Base-by-base conservation (phyloP, 164 flowering plant genomes). In the Sextonia rubra region DNA sequence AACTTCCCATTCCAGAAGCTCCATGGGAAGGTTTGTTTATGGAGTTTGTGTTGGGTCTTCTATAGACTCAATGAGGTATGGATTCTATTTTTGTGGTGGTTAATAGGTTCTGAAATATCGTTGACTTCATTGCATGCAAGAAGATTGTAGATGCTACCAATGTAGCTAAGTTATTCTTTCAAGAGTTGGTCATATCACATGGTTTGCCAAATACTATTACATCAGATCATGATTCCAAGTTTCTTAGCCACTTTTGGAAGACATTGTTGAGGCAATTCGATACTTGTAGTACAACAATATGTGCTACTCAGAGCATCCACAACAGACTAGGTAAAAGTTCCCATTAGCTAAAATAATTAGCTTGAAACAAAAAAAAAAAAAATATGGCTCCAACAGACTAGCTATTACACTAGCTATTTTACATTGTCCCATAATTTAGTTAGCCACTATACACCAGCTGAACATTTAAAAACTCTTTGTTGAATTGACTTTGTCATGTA, bases 11-110 rank as follows among this genome's bases (percentile, higher is more conserved):
- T 18, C 69, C 25, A 11, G 29, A n/a, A 7, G 30, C n/a, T 47
- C 71, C 71, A 17, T 69, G 71, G 71, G 71, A 47, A 12, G 58
- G 48, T 48, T 14, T 69, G n/a, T n/a, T 7, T 37, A n/a, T 48
- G 30, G 26, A 69, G 3, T 69, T 69, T 6, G 18, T 69, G 25
- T 11, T 69, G 71, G 25, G 60, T 15, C 29, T 69, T 23, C 60
- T 25, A 9, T 9, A 0, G n/a, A 58, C 24, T 58, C 24, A 58
- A 58, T 4, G 18, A 58, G 32, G 71, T 27, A 47, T 29, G 49
- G 48, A 69, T n/a, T 49, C 25, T 18, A 24, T 47, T 22, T 47
- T 69, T 15, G 56, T 47, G 2, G 61, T 69, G 44, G 60, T 69
- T 14, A 58, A 69, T 24, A 32, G 48, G 12, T 69, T 69, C 30